A percentile compares a stretch with the other conserved stretches of the same genome.
Evolutionary conservation across 805 yeast genomes (phyloP).

Genomic region (Monosporozyma solicola): DNA sequence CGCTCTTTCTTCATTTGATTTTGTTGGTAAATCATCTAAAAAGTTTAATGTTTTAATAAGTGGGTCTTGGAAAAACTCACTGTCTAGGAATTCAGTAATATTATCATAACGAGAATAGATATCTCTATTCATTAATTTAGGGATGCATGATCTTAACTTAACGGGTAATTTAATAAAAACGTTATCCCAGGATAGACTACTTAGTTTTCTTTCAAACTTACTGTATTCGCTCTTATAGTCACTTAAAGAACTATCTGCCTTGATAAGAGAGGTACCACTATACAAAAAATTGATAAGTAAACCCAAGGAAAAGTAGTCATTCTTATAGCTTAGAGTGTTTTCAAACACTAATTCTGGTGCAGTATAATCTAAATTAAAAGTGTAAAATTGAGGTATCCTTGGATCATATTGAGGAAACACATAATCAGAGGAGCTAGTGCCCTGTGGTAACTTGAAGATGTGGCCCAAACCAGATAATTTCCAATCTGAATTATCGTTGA

Average conservation of each 20-base stretch:
- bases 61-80: constrained; percentile 74
- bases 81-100: constrained; percentile 48
- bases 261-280: constrained; percentile 38
- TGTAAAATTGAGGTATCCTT: constrained; percentile 63
- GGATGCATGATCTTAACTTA: constrained; percentile 37
- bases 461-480: constrained; percentile 71
- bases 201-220: constrained; percentile 40
- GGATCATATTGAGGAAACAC: constrained; percentile 66
- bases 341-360: constrained; percentile 81
- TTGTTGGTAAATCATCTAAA: constrained; percentile 75
- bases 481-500: constrained; percentile 89
- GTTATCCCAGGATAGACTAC: constrained; percentile 31
- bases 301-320: constrained; percentile 83
- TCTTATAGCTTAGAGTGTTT: constrained; percentile 49
- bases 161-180: constrained; percentile 53
- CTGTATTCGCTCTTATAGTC: constrained; percentile 53
- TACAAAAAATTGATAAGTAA: constrained; percentile 65
- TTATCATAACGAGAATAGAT: constrained; percentile 47
- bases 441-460: constrained; percentile 37
- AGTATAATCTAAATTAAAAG: constrained; percentile 59
- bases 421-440: constrained; percentile 48
- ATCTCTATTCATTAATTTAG: constrained; percentile 46
- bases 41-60: constrained; percentile 71
- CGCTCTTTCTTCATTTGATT: constrained; percentile 54
- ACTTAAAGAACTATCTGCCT: constrained; percentile 45